Base-by-base conservation (phyloP, 106 monocot species). In the Acorus gramineus region DNA sequence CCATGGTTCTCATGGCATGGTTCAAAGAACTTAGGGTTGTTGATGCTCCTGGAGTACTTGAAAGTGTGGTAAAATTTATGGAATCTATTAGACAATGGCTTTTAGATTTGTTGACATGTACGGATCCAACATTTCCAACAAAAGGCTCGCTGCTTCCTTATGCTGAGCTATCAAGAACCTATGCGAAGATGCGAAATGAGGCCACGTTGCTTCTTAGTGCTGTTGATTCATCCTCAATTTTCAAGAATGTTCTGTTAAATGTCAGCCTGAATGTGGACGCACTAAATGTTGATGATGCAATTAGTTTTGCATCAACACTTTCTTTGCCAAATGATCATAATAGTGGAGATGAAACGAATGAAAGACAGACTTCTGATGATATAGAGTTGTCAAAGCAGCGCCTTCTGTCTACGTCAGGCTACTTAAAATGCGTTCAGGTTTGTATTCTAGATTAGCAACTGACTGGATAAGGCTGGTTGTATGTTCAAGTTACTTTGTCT, bases 391-490 rank as follows among this genome's bases (percentile, higher is more conserved):
- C 80, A 46, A 96, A 77, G 57, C 87, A 91, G 47, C 87, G 71
- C 46, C 79, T 96, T 48, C 64, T 96, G 9, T 75, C 90, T 72
- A 91, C 91, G 44, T 60, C 90, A 50, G 87, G 87, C 60, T 96
- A 96, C 73, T 85, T 96, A 59, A 96, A 87, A 73, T 87, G 91
- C 52, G 82, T 96, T 67, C 95, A 95, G 90, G 95, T 90, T 28
- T 28, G 2, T 28, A 52, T 77, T 2, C 4, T 57, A 7, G 49
- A n/a, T 6, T 47, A 44, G 4, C 50, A 13, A 7, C 42, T 49
- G 46, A 28, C n/a, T 57, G 67, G n/a, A 3, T 42, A 67, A 8
- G 46, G n/a, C 55, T 55, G n/a, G 46, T 47, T 45, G 44, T 44
- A 57, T 2, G 2, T 8, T 28, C 57, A 5, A 13, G 5, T 13